These are phyloP conservation scores for Neophaeococcomyces mojaviensis DNA, from an alignment of 2,329 filamentous ascomycete genomes.

Conservation along the genomic window DNA sequence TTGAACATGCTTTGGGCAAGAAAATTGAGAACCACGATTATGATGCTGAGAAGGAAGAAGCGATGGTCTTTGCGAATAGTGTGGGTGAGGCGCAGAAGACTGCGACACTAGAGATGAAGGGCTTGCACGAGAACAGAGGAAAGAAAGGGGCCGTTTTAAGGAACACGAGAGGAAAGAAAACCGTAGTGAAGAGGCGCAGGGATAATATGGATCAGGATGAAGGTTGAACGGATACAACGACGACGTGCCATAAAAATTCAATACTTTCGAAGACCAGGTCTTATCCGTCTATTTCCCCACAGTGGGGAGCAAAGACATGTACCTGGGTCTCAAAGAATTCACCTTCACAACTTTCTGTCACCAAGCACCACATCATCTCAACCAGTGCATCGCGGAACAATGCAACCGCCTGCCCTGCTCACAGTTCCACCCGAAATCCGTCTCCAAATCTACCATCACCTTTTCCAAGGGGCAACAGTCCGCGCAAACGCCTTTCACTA, in stretches of 20 bases:
- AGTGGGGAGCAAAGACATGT: not conserved
- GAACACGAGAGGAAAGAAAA: constrained; percentile 40
- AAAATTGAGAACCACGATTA: constrained; percentile 57
- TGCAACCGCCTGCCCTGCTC: constrained; percentile 12
- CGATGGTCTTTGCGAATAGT: constrained; percentile 68
- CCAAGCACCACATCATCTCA: not conserved
- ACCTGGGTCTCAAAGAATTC: not conserved
- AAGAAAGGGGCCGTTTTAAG: constrained; percentile 30
- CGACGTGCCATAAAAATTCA: not conserved
- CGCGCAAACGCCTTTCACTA: constrained; percentile 13
- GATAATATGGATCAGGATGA: constrained; percentile 72
- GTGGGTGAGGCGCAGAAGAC: constrained; percentile 77
- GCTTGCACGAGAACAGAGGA: constrained; percentile 56
- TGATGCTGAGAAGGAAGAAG: constrained; percentile 67
- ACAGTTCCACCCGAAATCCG: constrained; percentile 32
- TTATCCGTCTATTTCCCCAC: not conserved
- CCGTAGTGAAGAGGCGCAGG: constrained; percentile 41
- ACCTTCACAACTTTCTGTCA: not conserved
- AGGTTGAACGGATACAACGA: constrained; percentile 40
- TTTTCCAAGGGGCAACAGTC: constrained; percentile 29
- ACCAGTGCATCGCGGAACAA: too few species aligned
- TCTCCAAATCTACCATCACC: constrained; percentile 31
- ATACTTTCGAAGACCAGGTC: not conserved
- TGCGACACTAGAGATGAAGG: constrained; percentile 74
- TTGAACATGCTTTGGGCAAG: constrained; percentile 74